Percentiles rank a stretch among this genome's conserved stretches.
These are phyloP conservation scores for Camellia oleifera DNA, from an alignment of 179 eudicot species.

Conservation along the genomic window DNA sequence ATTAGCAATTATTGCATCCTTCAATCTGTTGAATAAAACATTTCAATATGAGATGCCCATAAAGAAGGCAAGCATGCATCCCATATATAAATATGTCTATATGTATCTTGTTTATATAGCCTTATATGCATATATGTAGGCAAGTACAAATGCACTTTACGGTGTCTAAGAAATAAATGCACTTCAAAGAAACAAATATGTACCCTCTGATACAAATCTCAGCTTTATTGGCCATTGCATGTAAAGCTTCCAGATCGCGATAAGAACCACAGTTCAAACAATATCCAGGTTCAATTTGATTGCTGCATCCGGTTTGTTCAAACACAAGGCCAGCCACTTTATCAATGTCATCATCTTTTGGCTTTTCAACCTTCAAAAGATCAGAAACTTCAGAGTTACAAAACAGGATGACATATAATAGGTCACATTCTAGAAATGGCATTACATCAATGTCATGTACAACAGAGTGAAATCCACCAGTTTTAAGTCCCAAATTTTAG, in stretches of 20 bases:
- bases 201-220: conserved; percentile 49
- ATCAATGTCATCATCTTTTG: conserved; percentile 31
- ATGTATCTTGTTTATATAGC: background rate
- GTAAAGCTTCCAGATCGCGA: conserved; percentile 46
- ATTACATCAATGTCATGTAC: background rate
- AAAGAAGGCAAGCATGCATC: conserved; percentile 8
- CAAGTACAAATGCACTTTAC: background rate
- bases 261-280: conserved; percentile 72
- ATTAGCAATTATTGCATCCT: conserved; percentile 42
- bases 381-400: background rate
- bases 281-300: conserved; percentile 43
- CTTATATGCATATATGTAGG: background rate
- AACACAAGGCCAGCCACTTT: conserved; percentile 49
- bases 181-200: background rate
- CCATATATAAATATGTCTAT: background rate
- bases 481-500: background rate
- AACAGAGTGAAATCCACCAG: background rate
- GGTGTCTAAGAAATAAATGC: background rate
- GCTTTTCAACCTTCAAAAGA: conserved; percentile 40
- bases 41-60: background rate
- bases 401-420: background rate
- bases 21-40: conserved; percentile 47
- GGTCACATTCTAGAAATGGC: conserved; percentile 7
- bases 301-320: conserved; percentile 26
- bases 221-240: conserved; percentile 39